Conservation (phyloP, 75 land plant genomes). For the Pinus taeda region DNA sequence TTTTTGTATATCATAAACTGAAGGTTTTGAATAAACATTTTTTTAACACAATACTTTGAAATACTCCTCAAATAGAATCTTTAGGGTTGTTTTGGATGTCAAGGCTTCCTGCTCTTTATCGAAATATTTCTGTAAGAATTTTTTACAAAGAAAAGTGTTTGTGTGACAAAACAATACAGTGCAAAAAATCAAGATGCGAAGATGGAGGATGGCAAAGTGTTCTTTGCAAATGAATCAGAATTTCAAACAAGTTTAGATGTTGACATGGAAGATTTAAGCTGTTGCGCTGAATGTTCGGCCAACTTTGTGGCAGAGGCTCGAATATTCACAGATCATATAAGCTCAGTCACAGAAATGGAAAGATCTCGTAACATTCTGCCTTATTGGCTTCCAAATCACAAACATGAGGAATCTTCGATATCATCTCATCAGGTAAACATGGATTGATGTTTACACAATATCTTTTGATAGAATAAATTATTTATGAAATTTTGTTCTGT, state of each 20-base stretch:
- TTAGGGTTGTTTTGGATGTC: no score
- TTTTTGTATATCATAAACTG: no score
- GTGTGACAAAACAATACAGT: neutral
- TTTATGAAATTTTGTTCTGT: no score
- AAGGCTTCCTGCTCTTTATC: no score
- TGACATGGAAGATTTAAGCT: conserved; percentile 22
- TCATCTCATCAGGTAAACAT: conserved; percentile 24
- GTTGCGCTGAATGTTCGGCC: conserved; percentile 60
- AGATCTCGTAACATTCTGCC: conserved; percentile 26
- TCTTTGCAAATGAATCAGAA: neutral
- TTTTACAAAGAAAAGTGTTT: neutral
- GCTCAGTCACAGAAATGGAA: conserved; percentile 1
- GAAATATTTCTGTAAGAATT: no score
- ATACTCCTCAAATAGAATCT: no score
- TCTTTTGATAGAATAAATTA: no score
- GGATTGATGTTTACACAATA: neutral
- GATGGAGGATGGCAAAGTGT: neutral
- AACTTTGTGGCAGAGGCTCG: conserved; percentile 50
- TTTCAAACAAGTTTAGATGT: neutral
- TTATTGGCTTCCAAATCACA: conserved; percentile 51
- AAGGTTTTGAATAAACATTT: no score
- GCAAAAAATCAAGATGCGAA: no score
- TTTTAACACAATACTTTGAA: no score
- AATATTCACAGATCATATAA: conserved; percentile 12
- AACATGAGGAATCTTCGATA: conserved; percentile 16